Base-by-base conservation (phyloP, 306 rosid species). In the Benincasa hispida region DNA sequence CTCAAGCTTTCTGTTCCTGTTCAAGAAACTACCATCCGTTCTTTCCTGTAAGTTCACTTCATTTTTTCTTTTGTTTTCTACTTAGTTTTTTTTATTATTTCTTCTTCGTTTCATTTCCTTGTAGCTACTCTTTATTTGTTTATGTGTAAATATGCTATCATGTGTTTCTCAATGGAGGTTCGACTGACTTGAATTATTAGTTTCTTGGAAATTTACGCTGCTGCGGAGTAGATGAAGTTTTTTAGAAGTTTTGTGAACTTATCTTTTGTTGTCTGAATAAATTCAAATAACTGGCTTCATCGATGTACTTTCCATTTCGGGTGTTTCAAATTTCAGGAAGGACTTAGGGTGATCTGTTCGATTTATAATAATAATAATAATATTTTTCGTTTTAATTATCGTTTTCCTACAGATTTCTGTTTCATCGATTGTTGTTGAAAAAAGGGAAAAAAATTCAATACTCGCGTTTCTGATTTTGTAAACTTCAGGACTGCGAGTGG, bases 1-100 rank as follows among this genome's bases (percentile, higher is more conserved):
- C 96, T 95, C 73, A 90, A 90, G 86, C 98, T 94, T 58, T 83
- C 90, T 2, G 97, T 89, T 84, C 97, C 97, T 15, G 91, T 84
- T 84, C 97, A 94, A 82, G 86, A 92, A 89, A 82, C 90, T 66
- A 80, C 90, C 34, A 94, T 92, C 78, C 75, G 87, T 28, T 90
- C 96, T 17, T 95, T 95, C 85, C 69, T 95, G 99, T 95, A 78
- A 82, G 80, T 85, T 70, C 5, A 19, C 7, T 41, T 34, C 72
- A 39, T 0, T 57, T 50, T n/a, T 25, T 41, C 60, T 47, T 32
- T 68, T 6, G 1, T 54, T 51, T 37, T 32, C 77, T 67, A 27
- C 22, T 85, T 72, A 15, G 9, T 72, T 12, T 30, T 18, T 5
- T 30, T 18, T 5, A 10, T 17, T 17, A 39, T 1, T 15, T 72